phyloP scores from a whole-genome alignment of 176 grass and related monocot genomes.

The Echinochloa phyllopogon region DNA sequence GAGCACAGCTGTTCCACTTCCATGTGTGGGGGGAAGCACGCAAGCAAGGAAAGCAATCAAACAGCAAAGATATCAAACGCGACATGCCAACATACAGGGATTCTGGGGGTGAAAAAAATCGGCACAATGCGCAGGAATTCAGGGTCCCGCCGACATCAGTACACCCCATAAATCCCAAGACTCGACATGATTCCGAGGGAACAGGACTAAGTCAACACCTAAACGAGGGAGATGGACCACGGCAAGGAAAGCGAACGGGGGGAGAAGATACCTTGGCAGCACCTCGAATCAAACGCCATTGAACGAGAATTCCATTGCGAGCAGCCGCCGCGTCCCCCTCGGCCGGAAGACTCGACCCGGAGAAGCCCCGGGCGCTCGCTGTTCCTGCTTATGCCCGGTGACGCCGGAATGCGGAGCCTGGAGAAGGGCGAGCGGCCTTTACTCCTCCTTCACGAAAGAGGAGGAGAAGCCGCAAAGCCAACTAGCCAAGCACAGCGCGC shows the following conservation, averaged over 20 bases:
- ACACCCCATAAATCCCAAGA: slow-evolving; percentile 10
- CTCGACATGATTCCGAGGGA: slow-evolving; percentile 23
- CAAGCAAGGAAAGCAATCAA: slow-evolving; percentile 37
- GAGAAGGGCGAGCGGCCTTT: slow-evolving; percentile 44
- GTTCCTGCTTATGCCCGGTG: slow-evolving; percentile 38
- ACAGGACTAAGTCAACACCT: slow-evolving; percentile 30
- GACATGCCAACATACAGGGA: background rate
- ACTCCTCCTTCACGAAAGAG: slow-evolving; percentile 46
- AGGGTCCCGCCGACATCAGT: slow-evolving; percentile 9
- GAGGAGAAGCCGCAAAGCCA: slow-evolving; percentile 41
- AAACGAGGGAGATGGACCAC: slow-evolving; percentile 14
- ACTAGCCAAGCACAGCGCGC: slow-evolving; percentile 47
- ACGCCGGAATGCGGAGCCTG: slow-evolving; percentile 41
- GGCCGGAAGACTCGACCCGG: background rate
- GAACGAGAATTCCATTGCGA: slow-evolving; percentile 29
- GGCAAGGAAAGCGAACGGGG: slow-evolving; percentile 11
- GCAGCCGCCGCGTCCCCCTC: background rate
- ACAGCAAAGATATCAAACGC: slow-evolving; percentile 27
- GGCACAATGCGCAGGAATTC: slow-evolving; percentile 38
- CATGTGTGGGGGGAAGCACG: slow-evolving; percentile 15
- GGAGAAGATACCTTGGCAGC: slow-evolving; percentile 41
- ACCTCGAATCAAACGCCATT: slow-evolving; percentile 43
- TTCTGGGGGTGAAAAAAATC: background rate
- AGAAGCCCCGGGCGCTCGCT: background rate
- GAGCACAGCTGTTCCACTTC: slow-evolving; percentile 37